These are phyloP conservation scores for Paecilomyces formosus DNA, from an alignment of 2,329 filamentous ascomycete genomes.

Conservation along the genomic window DNA sequence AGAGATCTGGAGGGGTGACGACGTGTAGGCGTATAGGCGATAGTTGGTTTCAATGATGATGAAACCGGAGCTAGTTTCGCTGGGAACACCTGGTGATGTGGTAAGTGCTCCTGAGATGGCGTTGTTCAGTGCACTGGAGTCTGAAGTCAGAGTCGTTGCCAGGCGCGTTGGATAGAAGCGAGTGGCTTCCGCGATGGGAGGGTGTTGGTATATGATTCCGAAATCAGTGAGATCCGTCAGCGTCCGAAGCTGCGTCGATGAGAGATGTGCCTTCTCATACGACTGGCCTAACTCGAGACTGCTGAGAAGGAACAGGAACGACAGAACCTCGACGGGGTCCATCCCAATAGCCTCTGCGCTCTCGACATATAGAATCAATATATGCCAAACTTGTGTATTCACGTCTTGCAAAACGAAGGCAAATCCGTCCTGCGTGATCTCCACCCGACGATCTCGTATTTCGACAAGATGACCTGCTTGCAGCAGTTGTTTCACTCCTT, in stretches of 20 bases:
- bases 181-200: slow-evolving; percentile 30
- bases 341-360: slow-evolving; percentile 67
- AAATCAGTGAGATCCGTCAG: slow-evolving; percentile 87
- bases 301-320: slow-evolving; percentile 91
- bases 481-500: slow-evolving; percentile 77
- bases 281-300: slow-evolving; percentile 85
- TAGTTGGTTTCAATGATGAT: slow-evolving; percentile 98
- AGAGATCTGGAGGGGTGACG: slow-evolving; percentile 86
- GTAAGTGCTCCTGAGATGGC: slow-evolving; percentile 60
- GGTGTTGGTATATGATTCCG: slow-evolving; percentile 70
- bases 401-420: slow-evolving; percentile 91
- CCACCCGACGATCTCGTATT: slow-evolving; percentile 46
- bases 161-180: slow-evolving; percentile 84
- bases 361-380: slow-evolving; percentile 88
- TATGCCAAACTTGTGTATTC: slow-evolving; percentile 94
- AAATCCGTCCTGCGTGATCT: slow-evolving; percentile 89
- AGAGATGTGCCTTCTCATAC: slow-evolving; percentile 80
- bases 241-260: slow-evolving; percentile 75
- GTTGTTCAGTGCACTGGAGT: slow-evolving; percentile 64
- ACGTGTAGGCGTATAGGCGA: slow-evolving; percentile 92
- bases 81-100: slow-evolving; percentile 24
- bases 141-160: slow-evolving; percentile 82
- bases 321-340: slow-evolving; percentile 88
- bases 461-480: slow-evolving; percentile 75
- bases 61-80: slow-evolving; percentile 52